These are phyloP conservation scores for Linnemannia zychae DNA, from an alignment of 192 early-diverging fungal species.

Conservation along the genomic window DNA sequence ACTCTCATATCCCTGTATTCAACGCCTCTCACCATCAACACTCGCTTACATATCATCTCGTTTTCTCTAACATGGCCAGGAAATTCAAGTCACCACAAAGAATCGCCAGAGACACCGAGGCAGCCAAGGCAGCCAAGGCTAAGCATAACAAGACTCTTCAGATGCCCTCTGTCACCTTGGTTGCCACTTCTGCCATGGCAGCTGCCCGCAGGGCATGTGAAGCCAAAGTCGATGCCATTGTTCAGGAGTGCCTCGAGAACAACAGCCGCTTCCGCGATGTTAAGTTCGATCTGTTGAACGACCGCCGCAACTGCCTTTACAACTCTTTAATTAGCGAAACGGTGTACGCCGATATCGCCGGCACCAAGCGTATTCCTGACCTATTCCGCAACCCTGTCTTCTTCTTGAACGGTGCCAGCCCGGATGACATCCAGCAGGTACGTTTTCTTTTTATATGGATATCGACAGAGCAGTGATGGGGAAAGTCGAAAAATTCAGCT, in stretches of 20 bases:
- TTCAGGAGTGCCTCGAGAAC: slow-evolving; percentile 42
- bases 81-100: slow-evolving; percentile 28
- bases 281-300: slow-evolving; percentile 52
- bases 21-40: not conserved
- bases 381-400: slow-evolving; percentile 65
- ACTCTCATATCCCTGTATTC: not conserved
- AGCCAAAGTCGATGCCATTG: slow-evolving; percentile 53
- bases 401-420: slow-evolving; percentile 59
- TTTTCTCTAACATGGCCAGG: slow-evolving; percentile 24
- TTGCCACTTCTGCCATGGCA: slow-evolving; percentile 44
- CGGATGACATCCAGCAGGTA: slow-evolving; percentile 57
- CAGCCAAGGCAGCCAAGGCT: slow-evolving; percentile 28
- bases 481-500: not conserved
- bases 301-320: slow-evolving; percentile 53
- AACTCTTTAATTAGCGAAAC: slow-evolving; percentile 49
- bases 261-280: slow-evolving; percentile 52
- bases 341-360: slow-evolving; percentile 40
- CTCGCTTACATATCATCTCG: not conserved
- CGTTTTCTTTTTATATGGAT: not conserved
- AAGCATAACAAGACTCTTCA: slow-evolving; percentile 46
- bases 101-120: slow-evolving; percentile 18
- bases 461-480: not conserved
- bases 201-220: slow-evolving; percentile 34
- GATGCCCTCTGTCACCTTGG: slow-evolving; percentile 31
- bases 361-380: slow-evolving; percentile 49